Percentiles rank a stretch among this genome's conserved stretches.
phyloP scores from a whole-genome alignment of 208 protist genomes.

The Leishmania arabica region DNA sequence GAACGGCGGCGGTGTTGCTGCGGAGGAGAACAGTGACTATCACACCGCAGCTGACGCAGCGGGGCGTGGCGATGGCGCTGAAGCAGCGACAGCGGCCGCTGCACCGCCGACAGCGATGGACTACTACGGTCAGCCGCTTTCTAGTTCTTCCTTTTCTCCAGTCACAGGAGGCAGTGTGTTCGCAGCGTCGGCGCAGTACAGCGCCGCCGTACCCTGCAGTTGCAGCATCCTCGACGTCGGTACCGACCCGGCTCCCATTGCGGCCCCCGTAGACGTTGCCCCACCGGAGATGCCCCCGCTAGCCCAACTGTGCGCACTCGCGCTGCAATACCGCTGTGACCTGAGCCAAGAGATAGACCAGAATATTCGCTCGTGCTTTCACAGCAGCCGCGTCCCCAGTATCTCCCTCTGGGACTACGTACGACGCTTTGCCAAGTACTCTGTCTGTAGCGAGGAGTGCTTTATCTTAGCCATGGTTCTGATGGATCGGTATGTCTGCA shows the following conservation, averaged over 20 bases:
- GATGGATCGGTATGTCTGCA: slow-evolving; percentile 85
- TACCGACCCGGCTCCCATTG: slow-evolving; percentile 9
- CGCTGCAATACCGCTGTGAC: slow-evolving; percentile 70
- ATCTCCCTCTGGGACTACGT: slow-evolving; percentile 91
- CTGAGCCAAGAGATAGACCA: slow-evolving; percentile 33
- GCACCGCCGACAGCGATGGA: background rate
- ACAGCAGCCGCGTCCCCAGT: slow-evolving; percentile 73
- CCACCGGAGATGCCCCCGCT: slow-evolving; percentile 53
- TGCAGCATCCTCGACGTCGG: slow-evolving; percentile 30
- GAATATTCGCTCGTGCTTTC: slow-evolving; percentile 52
- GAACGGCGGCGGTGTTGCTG: slow-evolving; percentile 1
- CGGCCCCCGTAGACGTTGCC: slow-evolving; percentile 20
- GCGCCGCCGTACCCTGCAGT: slow-evolving; percentile 20
- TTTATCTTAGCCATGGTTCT: slow-evolving; percentile 91
- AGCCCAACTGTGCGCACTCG: slow-evolving; percentile 54
- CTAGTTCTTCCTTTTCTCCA: background rate
- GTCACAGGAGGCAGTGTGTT: background rate
- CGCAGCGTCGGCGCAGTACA: background rate
- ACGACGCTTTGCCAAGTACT: slow-evolving; percentile 92
- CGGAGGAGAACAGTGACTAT: slow-evolving; percentile 9
- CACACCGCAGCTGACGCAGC: background rate
- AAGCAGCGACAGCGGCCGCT: background rate
- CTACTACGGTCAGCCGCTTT: background rate
- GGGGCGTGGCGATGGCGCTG: slow-evolving; percentile 1
- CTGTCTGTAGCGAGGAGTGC: slow-evolving; percentile 86